Conservation (phyloP, 768 basidiomycete genomes). For the Steccherinum ochraceum region DNA sequence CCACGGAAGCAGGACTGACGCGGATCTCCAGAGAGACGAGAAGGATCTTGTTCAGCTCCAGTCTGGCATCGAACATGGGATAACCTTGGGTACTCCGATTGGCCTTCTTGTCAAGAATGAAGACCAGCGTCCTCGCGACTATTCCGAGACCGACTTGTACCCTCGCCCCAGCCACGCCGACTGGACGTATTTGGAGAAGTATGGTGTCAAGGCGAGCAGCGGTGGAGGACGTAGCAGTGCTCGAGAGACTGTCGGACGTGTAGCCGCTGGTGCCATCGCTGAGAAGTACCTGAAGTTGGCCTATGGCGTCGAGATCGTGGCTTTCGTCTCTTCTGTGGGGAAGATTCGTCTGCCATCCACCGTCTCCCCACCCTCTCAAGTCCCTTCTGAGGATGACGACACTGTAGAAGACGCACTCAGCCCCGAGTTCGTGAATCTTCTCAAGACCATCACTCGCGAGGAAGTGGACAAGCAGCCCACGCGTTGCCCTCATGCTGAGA, state of each 20-base stretch:
- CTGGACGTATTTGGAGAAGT: slow-evolving; percentile 96
- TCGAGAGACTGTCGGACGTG: slow-evolving; percentile 95
- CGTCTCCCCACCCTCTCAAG: slow-evolving; percentile 34
- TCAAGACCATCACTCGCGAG: slow-evolving; percentile 75
- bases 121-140: slow-evolving; percentile 97
- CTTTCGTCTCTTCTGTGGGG: slow-evolving; percentile 95
- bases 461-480: slow-evolving; percentile 85
- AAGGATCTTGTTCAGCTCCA: slow-evolving; percentile 92
- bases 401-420: slow-evolving; percentile 69
- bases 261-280: slow-evolving; percentile 97
- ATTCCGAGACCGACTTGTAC: slow-evolving; percentile 96
- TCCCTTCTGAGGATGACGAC: slow-evolving; percentile 40
- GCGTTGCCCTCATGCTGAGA: slow-evolving; percentile 86
- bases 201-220: slow-evolving; percentile 94
- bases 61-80: slow-evolving; percentile 88
- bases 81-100: slow-evolving; percentile 96
- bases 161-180: slow-evolving; percentile 97
- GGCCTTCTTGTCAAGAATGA: slow-evolving; percentile 96
- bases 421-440: slow-evolving; percentile 75
- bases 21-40: slow-evolving; percentile 59
- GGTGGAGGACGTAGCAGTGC: slow-evolving; percentile 95
- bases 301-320: slow-evolving; percentile 91
- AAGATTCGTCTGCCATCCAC: slow-evolving; percentile 75
- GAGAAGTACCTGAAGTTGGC: slow-evolving; percentile 88
- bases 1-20: background rate